These are phyloP conservation scores for Auxenochlorella protothecoides DNA, from an alignment of 139 green algal species.

Conservation along the genomic window DNA sequence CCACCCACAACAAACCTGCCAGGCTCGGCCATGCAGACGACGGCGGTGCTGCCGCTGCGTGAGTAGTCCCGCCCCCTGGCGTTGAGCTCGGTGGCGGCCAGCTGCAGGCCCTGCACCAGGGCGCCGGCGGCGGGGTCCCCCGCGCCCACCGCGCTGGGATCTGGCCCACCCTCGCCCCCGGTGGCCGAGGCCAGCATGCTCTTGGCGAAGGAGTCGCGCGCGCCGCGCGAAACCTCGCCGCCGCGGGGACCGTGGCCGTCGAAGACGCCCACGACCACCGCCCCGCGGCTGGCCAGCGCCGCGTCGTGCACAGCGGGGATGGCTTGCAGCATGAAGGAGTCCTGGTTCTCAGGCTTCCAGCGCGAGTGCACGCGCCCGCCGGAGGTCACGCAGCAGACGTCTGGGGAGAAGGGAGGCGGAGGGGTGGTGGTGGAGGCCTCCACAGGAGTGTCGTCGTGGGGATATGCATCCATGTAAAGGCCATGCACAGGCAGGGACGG, in stretches of 20 bases:
- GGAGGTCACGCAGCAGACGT: constrained; percentile 10
- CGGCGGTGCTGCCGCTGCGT: constrained; percentile 26
- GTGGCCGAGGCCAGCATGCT: neutral
- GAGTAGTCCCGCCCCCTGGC: constrained; percentile 9
- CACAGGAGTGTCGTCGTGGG: neutral
- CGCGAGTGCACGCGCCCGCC: constrained; percentile 7
- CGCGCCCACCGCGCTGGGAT: neutral
- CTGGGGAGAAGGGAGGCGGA: constrained; percentile 6
- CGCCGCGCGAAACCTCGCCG: constrained; percentile 1
- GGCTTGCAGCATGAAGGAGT: constrained; percentile 29
- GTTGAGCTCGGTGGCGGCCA: constrained; percentile 4
- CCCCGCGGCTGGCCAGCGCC: neutral
- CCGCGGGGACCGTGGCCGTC: constrained; percentile 32
- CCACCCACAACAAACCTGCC: constrained; percentile 1
- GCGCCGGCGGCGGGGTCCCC: neutral
- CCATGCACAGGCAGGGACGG: neutral
- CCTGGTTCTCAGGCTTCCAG: constrained; percentile 38
- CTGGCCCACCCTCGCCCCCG: neutral
- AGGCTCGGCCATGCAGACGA: constrained; percentile 18
- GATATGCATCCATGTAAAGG: too few species aligned
- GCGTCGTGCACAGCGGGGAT: neutral
- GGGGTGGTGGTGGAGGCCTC: neutral
- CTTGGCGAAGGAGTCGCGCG: constrained; percentile 9
- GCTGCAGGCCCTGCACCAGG: constrained; percentile 1
- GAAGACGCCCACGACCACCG: constrained; percentile 28